phyloP scores from a whole-genome alignment of 2,329 filamentous ascomycete genomes.

The Colletotrichum ledebouriae region DNA sequence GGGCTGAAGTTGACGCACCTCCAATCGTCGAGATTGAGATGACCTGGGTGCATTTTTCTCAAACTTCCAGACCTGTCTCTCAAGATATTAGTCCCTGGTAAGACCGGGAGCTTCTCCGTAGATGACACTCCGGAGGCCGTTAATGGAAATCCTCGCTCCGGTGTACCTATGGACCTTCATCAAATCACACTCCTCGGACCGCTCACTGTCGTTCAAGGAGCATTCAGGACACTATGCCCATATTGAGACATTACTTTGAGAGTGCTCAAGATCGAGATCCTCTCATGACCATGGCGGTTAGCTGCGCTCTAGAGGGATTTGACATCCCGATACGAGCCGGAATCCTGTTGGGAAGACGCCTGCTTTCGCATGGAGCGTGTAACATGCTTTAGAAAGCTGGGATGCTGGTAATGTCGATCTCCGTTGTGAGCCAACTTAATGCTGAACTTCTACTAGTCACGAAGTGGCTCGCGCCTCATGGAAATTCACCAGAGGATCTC shows the following conservation, averaged over 20 bases:
- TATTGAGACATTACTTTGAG: constrained; percentile 3
- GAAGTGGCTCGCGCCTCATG: no score
- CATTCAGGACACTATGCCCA: not conserved
- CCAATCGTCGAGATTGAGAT: not conserved
- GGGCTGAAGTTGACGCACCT: constrained; percentile 5
- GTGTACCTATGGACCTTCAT: not conserved
- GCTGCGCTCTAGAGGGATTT: constrained; percentile 1
- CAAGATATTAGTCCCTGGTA: not conserved
- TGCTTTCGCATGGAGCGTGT: not conserved
- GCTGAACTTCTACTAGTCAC: not conserved
- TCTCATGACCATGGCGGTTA: not conserved
- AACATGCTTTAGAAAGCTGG: not conserved
- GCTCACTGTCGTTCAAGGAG: not conserved
- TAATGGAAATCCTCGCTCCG: not conserved
- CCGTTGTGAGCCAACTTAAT: no score
- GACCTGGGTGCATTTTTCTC: not conserved
- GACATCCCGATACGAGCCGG: not conserved
- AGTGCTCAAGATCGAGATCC: constrained; percentile 1
- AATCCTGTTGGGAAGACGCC: not conserved
- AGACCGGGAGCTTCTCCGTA: not conserved
- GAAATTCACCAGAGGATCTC: no score
- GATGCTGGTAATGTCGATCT: not conserved
- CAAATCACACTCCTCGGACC: not conserved
- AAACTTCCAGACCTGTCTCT: not conserved
- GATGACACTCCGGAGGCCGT: not conserved